phyloP scores from a whole-genome alignment of 192 early-diverging fungal genomes.

The Linnemannia elongata region DNA sequence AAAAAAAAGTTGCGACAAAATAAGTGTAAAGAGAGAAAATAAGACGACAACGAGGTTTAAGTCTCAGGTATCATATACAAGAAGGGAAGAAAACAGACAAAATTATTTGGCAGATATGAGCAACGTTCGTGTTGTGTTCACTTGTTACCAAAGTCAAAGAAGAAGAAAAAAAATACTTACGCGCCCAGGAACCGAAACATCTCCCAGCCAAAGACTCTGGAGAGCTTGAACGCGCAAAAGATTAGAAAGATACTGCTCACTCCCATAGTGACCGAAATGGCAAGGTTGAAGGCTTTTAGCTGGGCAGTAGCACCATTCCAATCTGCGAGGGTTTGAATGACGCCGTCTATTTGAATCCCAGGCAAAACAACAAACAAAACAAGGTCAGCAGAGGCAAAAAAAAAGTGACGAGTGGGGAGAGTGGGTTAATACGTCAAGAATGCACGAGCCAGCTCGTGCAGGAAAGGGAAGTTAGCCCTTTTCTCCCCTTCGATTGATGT shows the following conservation, averaged over 20 bases:
- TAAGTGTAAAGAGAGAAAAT: neutral
- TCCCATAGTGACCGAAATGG: conserved; percentile 44
- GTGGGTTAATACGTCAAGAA: neutral
- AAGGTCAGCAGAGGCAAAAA: neutral
- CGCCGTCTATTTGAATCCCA: conserved; percentile 27
- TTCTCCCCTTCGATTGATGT: neutral
- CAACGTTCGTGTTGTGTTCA: too few species aligned
- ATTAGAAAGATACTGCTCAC: conserved; percentile 35
- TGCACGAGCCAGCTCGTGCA: neutral
- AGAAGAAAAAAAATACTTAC: conserved; percentile 22
- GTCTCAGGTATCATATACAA: neutral
- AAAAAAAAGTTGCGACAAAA: neutral
- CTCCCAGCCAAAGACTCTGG: conserved; percentile 53
- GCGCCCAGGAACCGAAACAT: conserved; percentile 54
- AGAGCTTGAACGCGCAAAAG: conserved; percentile 35
- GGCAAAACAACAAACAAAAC: neutral
- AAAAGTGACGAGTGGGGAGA: neutral
- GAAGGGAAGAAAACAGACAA: neutral
- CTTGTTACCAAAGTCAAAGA: neutral
- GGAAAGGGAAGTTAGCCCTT: neutral
- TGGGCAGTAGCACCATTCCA: conserved; percentile 16
- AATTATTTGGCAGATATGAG: neutral
- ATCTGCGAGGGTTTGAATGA: conserved; percentile 44
- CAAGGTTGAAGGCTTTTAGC: conserved; percentile 32
- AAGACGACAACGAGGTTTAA: neutral